Evolutionary conservation across 345 rosid genomes (phyloP).

Genomic region (Dipteronia sinensis): DNA sequence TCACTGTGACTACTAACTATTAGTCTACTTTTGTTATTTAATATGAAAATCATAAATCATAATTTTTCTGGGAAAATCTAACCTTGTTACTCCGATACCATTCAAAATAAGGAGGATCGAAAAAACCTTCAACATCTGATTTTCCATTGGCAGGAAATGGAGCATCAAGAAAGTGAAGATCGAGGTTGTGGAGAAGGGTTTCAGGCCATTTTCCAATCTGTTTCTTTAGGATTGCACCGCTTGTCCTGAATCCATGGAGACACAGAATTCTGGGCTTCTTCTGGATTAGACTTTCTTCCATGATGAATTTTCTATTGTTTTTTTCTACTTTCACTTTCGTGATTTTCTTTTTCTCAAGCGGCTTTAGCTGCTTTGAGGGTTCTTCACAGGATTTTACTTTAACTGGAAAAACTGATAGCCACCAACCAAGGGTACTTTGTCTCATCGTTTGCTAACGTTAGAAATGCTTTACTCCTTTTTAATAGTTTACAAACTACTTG

Average conservation of each 20-base stretch:
- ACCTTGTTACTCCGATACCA: conserved; percentile 56
- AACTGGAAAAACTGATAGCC: not conserved
- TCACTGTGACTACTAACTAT: not conserved
- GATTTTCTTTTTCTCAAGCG: not conserved
- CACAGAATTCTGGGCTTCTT: conserved; percentile 50
- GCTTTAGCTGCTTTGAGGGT: not conserved
- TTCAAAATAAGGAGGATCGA: conserved; percentile 59
- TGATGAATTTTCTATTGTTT: not conserved
- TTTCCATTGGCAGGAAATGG: conserved; percentile 44
- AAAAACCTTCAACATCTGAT: conserved; percentile 43
- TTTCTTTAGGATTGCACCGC: conserved; percentile 46
- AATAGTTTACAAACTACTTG: too few relatives aligned
- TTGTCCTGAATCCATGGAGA: conserved; percentile 58
- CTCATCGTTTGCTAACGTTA: too few relatives aligned
- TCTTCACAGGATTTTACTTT: not conserved
- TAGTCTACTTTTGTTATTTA: not conserved
- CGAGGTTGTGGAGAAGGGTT: conserved; percentile 40
- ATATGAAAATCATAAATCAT: too few relatives aligned
- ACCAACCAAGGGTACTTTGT: not conserved
- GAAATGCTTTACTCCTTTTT: too few relatives aligned
- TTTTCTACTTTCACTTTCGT: not conserved
- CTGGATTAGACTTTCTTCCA: conserved; percentile 27
- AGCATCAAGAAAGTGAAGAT: conserved; percentile 49
- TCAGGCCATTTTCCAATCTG: conserved; percentile 44
- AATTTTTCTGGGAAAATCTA: not conserved